Evolutionary conservation across 1,284 basidiomycete species (phyloP), one percentile per base, ranked within the genome.

Genomic region (Leccinum holopus): DNA sequence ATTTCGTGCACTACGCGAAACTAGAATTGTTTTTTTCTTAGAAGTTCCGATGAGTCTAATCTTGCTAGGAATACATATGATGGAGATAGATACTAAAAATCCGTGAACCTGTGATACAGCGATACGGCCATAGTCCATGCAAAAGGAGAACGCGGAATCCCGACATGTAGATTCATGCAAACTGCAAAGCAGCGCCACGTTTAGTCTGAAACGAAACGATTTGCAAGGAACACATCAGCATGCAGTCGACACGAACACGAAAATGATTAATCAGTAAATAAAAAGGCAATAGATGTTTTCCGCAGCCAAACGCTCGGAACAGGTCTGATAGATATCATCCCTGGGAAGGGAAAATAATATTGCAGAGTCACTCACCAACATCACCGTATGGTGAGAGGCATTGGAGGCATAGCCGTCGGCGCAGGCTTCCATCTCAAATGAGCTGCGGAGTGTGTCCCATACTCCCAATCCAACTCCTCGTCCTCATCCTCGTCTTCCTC

Each of bases 331-430:
- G 68, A 53, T 71, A 65, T 77, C 77, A 76, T 78, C 78, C 62
- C 30, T 14, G 30, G 59, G 28, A 35, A 55, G 55, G 33, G 4
- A 35, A 44, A 57, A 30, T 8, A 14, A 55, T 2, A 30, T 39
- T 41, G 54, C 37, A 60, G 1, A 32, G n/a, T 18, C n/a, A 67
- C 72, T 75, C 63, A 76, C 72, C 64, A 55, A 39, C 25, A 61
- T 76, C 64, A 76, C 30, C 66, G 64, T 37, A 79, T 65, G 2
- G 67, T 63, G 54, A 78, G 63, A 7, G 70, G 70, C 70, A 82
- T 73, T 5, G 87, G 85, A 1, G 87, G 87, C 74, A 86, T 77
- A 21, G 86, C 78, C 0, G 88, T 88, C 1, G 84, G 80, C 7
- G 79, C 66, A 16, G 81, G 83, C 63, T 67, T 80, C 83, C 84